These are phyloP conservation scores for Gilbertella persicaria DNA, from an alignment of 371 early-diverging fungal species.

Conservation along the genomic window DNA sequence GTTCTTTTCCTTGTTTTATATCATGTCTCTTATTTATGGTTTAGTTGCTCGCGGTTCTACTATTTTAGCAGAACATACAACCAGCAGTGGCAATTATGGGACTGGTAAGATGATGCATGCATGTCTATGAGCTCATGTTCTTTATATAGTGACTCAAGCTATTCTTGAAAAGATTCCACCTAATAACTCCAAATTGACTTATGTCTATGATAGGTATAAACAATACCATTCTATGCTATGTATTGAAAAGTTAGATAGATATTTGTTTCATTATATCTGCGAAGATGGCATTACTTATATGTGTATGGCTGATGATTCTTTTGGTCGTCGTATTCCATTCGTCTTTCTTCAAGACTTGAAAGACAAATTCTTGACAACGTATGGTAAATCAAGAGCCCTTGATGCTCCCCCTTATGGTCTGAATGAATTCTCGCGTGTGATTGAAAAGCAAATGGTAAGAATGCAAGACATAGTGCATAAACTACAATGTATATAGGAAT, in stretches of 20 bases:
- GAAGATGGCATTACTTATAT: slow-evolving; percentile 81
- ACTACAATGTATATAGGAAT: slow-evolving; percentile 37
- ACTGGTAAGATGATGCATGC: slow-evolving; percentile 30
- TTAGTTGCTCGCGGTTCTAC: slow-evolving; percentile 73
- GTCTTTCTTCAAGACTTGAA: slow-evolving; percentile 86
- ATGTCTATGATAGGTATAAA: slow-evolving; percentile 83
- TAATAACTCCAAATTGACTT: slow-evolving; percentile 87
- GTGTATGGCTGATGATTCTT: slow-evolving; percentile 89
- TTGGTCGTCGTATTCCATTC: slow-evolving; percentile 89
- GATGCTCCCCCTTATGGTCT: slow-evolving; percentile 75
- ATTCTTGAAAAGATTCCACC: slow-evolving; percentile 91
- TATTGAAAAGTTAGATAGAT: slow-evolving; percentile 40
- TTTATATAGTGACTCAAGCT: slow-evolving; percentile 72
- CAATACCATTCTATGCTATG: background rate
- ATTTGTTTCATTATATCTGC: slow-evolving; percentile 88
- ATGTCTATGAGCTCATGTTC: background rate
- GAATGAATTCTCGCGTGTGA: slow-evolving; percentile 79
- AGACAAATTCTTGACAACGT: slow-evolving; percentile 62
- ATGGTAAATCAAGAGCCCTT: slow-evolving; percentile 59
- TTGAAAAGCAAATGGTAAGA: slow-evolving; percentile 74
- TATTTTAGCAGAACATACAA: slow-evolving; percentile 79
- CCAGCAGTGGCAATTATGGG: slow-evolving; percentile 76
- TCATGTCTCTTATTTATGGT: slow-evolving; percentile 71
- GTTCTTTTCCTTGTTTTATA: background rate
- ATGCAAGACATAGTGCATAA: background rate